phyloP scores from a whole-genome alignment of 148 eudicot species.

The Rhododendron henanense region DNA sequence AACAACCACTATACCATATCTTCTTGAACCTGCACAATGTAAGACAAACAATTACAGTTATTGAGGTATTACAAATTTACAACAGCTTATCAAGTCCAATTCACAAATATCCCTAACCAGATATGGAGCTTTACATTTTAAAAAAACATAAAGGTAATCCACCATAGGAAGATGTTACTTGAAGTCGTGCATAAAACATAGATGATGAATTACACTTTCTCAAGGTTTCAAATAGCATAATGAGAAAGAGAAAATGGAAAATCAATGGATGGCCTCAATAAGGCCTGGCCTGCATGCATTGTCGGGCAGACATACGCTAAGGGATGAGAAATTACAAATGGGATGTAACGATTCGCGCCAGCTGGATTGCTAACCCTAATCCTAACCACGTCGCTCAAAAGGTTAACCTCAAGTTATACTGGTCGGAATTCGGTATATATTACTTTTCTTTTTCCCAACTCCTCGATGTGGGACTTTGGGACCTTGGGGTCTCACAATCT shows the following conservation, averaged over 20 bases:
- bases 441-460: too few relatives aligned
- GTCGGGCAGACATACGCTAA: background rate
- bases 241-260: background rate
- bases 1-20: conserved; percentile 55
- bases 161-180: background rate
- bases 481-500: too few relatives aligned
- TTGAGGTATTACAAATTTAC: background rate
- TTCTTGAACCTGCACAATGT: conserved; percentile 55
- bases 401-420: too few relatives aligned
- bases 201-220: background rate
- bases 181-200: background rate
- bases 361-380: too few relatives aligned
- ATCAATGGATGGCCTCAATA: background rate
- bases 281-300: background rate
- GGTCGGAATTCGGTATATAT: too few relatives aligned
- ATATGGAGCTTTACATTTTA: background rate
- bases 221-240: background rate
- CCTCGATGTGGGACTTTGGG: too few relatives aligned
- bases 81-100: background rate
- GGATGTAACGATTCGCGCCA: background rate
- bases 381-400: too few relatives aligned
- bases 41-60: conserved; percentile 6
- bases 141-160: background rate
- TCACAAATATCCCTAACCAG: background rate
- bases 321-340: background rate